These are phyloP conservation scores for Peterozyma xylosa DNA, from an alignment of 805 yeast species.

Conservation along the genomic window DNA sequence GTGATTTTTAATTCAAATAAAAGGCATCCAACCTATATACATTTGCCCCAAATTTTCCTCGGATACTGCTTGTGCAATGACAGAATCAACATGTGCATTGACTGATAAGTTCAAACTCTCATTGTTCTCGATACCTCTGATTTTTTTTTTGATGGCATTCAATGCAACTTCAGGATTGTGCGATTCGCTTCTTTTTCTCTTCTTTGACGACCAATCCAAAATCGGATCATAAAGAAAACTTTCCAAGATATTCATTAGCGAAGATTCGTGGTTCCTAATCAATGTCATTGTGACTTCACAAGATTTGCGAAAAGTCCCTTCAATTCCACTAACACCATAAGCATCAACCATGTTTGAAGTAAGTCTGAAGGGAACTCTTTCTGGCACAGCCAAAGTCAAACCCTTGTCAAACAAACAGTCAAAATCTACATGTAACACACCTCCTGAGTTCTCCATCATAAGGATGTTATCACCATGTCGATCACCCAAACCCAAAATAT, in stretches of 20 bases:
- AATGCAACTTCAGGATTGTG: constrained; percentile 59
- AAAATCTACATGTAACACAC: constrained; percentile 88
- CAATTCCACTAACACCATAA: constrained; percentile 75
- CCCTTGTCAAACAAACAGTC: constrained; percentile 94
- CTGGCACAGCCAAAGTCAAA: constrained; percentile 69
- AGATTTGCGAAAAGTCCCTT: constrained; percentile 80
- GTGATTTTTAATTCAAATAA: background rate
- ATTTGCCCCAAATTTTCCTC: constrained; percentile 65
- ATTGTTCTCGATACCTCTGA: constrained; percentile 73
- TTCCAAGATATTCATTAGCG: constrained; percentile 84
- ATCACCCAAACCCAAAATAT: constrained; percentile 90
- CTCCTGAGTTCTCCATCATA: constrained; percentile 66
- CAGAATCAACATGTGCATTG: constrained; percentile 85
- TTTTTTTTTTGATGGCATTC: constrained; percentile 65
- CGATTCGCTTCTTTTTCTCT: constrained; percentile 27
- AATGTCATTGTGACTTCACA: constrained; percentile 77
- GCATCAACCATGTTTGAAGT: constrained; percentile 89
- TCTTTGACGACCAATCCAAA: constrained; percentile 58
- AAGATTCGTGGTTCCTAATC: constrained; percentile 71
- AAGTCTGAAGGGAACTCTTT: constrained; percentile 87
- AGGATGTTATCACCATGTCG: constrained; percentile 91
- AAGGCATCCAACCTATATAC: constrained; percentile 86
- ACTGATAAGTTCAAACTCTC: constrained; percentile 86
- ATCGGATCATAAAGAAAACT: constrained; percentile 90
- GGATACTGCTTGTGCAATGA: constrained; percentile 77